phyloP scores from a whole-genome alignment of 257 asterid genomes.

The Solanum ossicruentum region DNA sequence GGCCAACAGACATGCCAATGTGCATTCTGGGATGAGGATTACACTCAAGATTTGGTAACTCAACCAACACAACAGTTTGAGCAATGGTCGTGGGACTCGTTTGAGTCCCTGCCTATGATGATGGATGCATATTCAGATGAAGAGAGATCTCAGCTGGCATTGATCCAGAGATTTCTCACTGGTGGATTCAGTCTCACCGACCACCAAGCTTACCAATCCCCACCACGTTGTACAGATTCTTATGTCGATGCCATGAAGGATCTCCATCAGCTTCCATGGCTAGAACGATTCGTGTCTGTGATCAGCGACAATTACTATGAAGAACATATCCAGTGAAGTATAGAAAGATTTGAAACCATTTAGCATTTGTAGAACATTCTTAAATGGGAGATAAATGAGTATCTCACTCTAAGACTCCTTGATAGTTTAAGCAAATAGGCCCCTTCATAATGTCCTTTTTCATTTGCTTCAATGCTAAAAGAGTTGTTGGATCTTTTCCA shows the following conservation, averaged over 20 bases:
- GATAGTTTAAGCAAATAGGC: not conserved
- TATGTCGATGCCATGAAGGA: slow-evolving; percentile 88
- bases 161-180: slow-evolving; percentile 82
- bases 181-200: slow-evolving; percentile 74
- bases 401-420: slow-evolving; percentile 14
- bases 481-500: not conserved
- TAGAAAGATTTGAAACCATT: not conserved
- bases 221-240: slow-evolving; percentile 62
- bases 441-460: not conserved
- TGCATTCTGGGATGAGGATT: slow-evolving; percentile 52
- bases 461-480: not conserved
- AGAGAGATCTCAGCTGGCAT: slow-evolving; percentile 86
- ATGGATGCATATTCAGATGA: slow-evolving; percentile 89
- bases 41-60: slow-evolving; percentile 17
- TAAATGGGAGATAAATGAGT: not conserved
- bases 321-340: slow-evolving; percentile 53
- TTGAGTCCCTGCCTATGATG: slow-evolving; percentile 51
- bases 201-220: slow-evolving; percentile 45
- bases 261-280: slow-evolving; percentile 97
- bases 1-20: slow-evolving; percentile 64
- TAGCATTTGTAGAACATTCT: not conserved
- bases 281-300: slow-evolving; percentile 83
- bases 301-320: slow-evolving; percentile 77
- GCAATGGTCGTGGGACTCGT: slow-evolving; percentile 93
- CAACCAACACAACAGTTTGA: slow-evolving; percentile 55